These are phyloP conservation scores for Medicago ruthenica DNA, from an alignment of 306 rosid species.

Conservation along the genomic window DNA sequence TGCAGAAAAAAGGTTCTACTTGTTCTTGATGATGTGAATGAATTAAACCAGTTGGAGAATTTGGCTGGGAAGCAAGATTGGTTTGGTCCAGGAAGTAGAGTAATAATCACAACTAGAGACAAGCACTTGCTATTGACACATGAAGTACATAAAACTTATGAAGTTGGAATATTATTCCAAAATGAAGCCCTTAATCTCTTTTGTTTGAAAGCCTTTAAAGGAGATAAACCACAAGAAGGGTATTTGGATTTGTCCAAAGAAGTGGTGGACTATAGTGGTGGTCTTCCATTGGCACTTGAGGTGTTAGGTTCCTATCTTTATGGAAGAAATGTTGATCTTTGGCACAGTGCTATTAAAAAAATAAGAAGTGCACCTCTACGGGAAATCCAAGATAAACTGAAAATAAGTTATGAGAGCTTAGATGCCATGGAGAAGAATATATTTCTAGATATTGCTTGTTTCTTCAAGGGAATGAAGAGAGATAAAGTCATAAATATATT, in stretches of 20 bases:
- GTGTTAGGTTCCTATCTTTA: conserved; percentile 31
- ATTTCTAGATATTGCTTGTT: conserved; percentile 40
- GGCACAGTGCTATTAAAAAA: conserved; percentile 14
- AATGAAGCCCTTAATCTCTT: conserved; percentile 34
- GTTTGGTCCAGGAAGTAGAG: conserved; percentile 20
- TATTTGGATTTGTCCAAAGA: background rate
- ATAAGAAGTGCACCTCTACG: background rate
- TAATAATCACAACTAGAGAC: background rate
- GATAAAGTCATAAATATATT: background rate
- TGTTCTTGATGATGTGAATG: background rate
- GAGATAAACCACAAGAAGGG: background rate
- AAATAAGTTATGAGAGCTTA: conserved; percentile 31
- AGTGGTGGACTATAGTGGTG: conserved; percentile 6
- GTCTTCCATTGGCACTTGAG: conserved; percentile 38
- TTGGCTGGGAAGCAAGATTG: conserved; percentile 8
- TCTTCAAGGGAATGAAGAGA: conserved; percentile 24
- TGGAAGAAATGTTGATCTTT: background rate
- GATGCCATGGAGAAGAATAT: background rate
- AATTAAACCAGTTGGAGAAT: background rate
- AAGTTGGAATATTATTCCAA: background rate
- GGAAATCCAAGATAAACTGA: background rate
- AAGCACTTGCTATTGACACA: background rate
- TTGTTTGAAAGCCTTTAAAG: conserved; percentile 15
- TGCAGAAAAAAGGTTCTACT: conserved; percentile 10
- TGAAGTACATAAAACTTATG: background rate